Evolutionary conservation across 768 basidiomycete species (phyloP), one percentile per base, ranked within the genome.

Genomic region (Kwoniella sp.): DNA sequence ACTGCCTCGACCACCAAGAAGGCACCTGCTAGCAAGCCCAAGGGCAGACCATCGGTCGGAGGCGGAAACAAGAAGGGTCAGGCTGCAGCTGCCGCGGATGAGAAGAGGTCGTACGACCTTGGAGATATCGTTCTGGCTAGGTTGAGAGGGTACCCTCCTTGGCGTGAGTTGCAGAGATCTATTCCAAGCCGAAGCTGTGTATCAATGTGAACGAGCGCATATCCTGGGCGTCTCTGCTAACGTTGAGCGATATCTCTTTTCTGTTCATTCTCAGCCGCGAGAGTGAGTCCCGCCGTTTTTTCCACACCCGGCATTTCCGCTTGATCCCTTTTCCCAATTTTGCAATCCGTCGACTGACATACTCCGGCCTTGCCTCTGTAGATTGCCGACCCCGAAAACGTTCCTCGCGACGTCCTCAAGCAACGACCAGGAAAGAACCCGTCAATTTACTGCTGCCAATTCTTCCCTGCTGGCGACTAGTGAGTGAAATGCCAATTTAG

Each of bases 391-490:
- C 88, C 89, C 0, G 86, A 87, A 7, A 80, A 72, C 2, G 87
- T 90, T 0, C 89, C 90, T 23, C 69, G 82, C 20, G 69, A 65
- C 1, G 93, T 97, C 4, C 70, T 82, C 57, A 86, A 84, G 70
- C 89, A 91, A 77, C 89, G 89, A 22, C 92, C 94, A 73, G 90
- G 89, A 82, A 93, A 90, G 82, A 83, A 86, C 11, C 83, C 82
- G 13, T 89, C 87, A 70, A 72, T 66, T 31, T 89, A 90, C 82
- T 87, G 87, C 68, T 85, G 88, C 31, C 85, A 89, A 69, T 99
- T 94, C 86, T 98, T 96, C 86, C 93, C 96, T 4, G 86, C 86
- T 29, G 93, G 91, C 57, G 95, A 97, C 82, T 91, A 88, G 96
- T 98, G 75, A 80, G 95, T 88, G 23, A 48, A 50, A 29, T 37